phyloP scores from a whole-genome alignment of 495 filamentous ascomycete species.

The Annulohypoxylon nitens region DNA sequence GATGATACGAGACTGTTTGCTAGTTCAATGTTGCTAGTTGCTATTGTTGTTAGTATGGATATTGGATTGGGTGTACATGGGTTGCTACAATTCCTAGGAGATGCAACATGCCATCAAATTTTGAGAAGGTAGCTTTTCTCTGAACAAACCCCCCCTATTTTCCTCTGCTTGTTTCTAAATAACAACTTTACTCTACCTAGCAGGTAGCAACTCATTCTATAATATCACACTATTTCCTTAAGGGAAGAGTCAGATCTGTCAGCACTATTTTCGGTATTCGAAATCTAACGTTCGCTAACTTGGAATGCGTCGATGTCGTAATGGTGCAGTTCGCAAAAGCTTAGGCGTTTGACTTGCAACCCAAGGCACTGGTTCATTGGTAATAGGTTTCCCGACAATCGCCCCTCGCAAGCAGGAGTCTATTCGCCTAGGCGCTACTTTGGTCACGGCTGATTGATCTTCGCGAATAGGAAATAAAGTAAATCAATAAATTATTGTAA shows the following conservation, averaged over 20 bases:
- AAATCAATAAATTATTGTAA: slow-evolving; percentile 20
- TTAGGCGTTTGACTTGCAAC: slow-evolving; percentile 33
- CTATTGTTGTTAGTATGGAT: neutral
- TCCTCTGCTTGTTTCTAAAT: neutral
- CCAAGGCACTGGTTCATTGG: slow-evolving; percentile 44
- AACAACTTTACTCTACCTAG: neutral
- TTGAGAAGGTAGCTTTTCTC: slow-evolving; percentile 21
- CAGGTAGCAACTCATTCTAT: neutral
- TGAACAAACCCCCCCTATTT: neutral
- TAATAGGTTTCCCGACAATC: slow-evolving; percentile 30
- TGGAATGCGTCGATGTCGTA: slow-evolving; percentile 27
- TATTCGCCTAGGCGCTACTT: slow-evolving; percentile 37
- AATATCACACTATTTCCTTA: slow-evolving; percentile 7
- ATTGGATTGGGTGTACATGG: neutral
- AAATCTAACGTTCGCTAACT: slow-evolving; percentile 13
- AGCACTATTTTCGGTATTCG: slow-evolving; percentile 17
- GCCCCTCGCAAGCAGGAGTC: slow-evolving; percentile 29
- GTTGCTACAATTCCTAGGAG: slow-evolving; percentile 18
- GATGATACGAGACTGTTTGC: slow-evolving; percentile 29
- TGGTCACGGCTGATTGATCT: slow-evolving; percentile 33
- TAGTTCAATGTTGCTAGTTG: slow-evolving; percentile 23
- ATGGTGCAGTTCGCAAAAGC: slow-evolving; percentile 31
- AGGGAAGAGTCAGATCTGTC: neutral
- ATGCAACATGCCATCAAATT: slow-evolving; percentile 45
- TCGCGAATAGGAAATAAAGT: slow-evolving; percentile 8